Evolutionary conservation across 2,329 filamentous ascomycete genomes (phyloP), one percentile per base, ranked within the genome.

Genomic region (Fonsecaea multimorphosa): DNA sequence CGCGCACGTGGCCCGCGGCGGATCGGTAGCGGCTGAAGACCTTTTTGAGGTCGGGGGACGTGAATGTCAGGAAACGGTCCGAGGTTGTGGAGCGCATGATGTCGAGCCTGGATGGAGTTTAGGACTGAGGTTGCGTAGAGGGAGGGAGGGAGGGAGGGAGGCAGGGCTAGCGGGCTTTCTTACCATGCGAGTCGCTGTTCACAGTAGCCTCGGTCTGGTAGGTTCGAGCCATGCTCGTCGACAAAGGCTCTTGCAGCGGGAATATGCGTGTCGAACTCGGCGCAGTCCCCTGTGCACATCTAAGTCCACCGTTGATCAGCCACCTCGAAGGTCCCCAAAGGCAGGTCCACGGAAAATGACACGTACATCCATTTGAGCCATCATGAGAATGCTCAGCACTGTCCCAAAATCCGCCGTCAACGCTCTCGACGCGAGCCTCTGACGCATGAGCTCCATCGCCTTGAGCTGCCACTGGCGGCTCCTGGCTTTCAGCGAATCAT

Each of bases 141-240:
- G n/a, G n/a, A n/a, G n/a, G n/a, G n/a, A n/a, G n/a, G n/a, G n/a
- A n/a, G n/a, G n/a, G n/a, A n/a, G n/a, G n/a, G n/a, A n/a, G n/a
- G n/a, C n/a, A n/a, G n/a, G n/a, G n/a, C n/a, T n/a, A n/a, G n/a
- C n/a, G n/a, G n/a, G 29, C 22, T 36, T 22, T 32, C 58, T 34
- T 51, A 60, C 58, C 58, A 60, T 19, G 58, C 58, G 38, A 60
- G 58, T 52, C 58, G 58, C 32, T 60, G 58, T 60, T 60, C 58
- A 49, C 58, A 60, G 44, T 60, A 60, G 40, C 58, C 24, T 27
- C 58, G 8, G 29, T 60, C 58, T 34, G 58, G 58, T n/a, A 60
- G 22, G 1, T 12, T 60, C 44, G 40, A 44, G 16, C 38, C 58
- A 60, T 60, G 58, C 16, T 60, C 40, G 24, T 60, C 58, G 40